Evolutionary conservation across 2,329 filamentous ascomycete species (phyloP).

Genomic region (Grosmannia penicillata): DNA sequence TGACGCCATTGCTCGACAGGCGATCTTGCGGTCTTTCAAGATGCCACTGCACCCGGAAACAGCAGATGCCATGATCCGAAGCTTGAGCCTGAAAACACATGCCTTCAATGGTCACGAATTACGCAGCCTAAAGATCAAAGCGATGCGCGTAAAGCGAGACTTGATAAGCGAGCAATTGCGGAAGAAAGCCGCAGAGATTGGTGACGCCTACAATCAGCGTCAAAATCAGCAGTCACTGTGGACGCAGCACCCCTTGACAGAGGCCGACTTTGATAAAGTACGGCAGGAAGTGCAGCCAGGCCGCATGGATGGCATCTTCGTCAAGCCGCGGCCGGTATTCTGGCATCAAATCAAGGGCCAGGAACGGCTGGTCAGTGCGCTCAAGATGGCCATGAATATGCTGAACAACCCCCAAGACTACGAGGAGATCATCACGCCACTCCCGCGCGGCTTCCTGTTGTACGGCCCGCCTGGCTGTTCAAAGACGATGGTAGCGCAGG

Average conservation of each 20-base stretch:
- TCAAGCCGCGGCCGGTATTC: slow-evolving; percentile 72
- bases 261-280: slow-evolving; percentile 47
- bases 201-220: too few species aligned
- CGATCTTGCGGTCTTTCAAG: slow-evolving; percentile 54
- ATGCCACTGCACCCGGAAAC: slow-evolving; percentile 30
- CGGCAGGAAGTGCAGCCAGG: slow-evolving; percentile 60
- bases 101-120: slow-evolving; percentile 69
- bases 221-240: background rate
- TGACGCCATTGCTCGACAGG: slow-evolving; percentile 51
- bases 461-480: slow-evolving; percentile 92
- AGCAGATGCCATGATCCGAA: slow-evolving; percentile 36
- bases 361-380: slow-evolving; percentile 51
- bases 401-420: slow-evolving; percentile 17
- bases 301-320: slow-evolving; percentile 76
- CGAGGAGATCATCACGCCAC: slow-evolving; percentile 19
- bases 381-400: slow-evolving; percentile 34
- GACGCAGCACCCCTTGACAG: slow-evolving; percentile 16
- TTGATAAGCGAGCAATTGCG: too few species aligned
- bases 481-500: slow-evolving; percentile 85
- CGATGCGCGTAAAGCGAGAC: background rate
- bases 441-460: slow-evolving; percentile 67
- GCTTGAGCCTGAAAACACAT: slow-evolving; percentile 62
- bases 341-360: slow-evolving; percentile 88
- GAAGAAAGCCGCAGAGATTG: too few species aligned
- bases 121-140: background rate